Percentiles rank a stretch among this genome's conserved stretches.
Evolutionary conservation across 371 early-diverging fungal genomes (phyloP).

Genomic region (Lichtheimia ornata): DNA sequence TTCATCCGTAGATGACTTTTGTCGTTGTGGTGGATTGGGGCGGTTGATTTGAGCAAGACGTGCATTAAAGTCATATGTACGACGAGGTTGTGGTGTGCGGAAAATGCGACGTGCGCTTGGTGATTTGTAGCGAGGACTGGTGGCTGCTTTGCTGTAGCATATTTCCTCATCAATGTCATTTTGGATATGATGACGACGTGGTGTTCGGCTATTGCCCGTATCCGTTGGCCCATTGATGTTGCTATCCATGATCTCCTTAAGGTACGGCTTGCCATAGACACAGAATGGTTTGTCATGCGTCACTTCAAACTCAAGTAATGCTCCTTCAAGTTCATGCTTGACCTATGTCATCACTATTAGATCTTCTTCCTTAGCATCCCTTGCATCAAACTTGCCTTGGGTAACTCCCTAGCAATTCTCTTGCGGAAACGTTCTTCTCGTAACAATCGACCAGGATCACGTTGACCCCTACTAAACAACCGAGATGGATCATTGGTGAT

Average conservation of each 20-base stretch:
- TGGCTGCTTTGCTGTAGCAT: conserved; percentile 14
- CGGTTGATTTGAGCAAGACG: background rate
- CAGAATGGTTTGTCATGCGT: conserved; percentile 33
- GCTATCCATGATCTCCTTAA: conserved; percentile 19
- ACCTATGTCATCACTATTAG: conserved; percentile 7
- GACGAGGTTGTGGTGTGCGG: conserved; percentile 38
- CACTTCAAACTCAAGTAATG: conserved; percentile 38
- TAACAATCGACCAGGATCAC: conserved; percentile 49
- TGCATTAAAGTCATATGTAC: conserved; percentile 11
- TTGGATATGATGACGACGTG: background rate
- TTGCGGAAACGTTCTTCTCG: conserved; percentile 51
- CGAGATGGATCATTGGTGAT: conserved; percentile 46
- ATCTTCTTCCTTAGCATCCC: too few species aligned
- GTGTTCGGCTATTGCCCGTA: conserved; percentile 2
- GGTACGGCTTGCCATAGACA: conserved; percentile 41
- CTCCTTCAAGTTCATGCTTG: conserved; percentile 37
- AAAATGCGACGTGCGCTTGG: conserved; percentile 16
- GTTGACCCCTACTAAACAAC: conserved; percentile 45
- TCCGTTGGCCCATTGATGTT: conserved; percentile 11
- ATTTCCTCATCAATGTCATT: background rate
- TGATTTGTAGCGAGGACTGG: conserved; percentile 20
- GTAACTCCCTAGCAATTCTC: conserved; percentile 42
- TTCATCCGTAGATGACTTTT: conserved; percentile 10
- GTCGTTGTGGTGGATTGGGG: conserved; percentile 2
- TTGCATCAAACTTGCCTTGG: conserved; percentile 24